Conservation (phyloP, 1,284 basidiomycete species). For the Neonothopanus nambi region DNA sequence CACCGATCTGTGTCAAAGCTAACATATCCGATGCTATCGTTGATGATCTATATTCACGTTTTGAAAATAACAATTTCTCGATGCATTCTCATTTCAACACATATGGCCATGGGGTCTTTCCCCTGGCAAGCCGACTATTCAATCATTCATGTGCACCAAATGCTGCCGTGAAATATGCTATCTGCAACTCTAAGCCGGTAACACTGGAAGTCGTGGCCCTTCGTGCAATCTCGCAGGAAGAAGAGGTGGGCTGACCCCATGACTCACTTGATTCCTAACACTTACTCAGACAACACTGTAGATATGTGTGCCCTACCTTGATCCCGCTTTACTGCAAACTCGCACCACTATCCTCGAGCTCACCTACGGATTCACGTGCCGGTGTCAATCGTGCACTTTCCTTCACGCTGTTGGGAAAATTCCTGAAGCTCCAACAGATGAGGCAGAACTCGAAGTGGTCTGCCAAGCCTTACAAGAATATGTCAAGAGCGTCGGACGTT, state of each 20-base stretch:
- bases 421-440: conserved; percentile 35
- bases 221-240: conserved; percentile 49
- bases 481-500: conserved; percentile 30
- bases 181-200: conserved; percentile 38
- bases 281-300: conserved; percentile 31
- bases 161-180: conserved; percentile 60
- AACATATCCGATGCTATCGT: conserved; percentile 28
- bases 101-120: conserved; percentile 71
- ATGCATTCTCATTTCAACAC: conserved; percentile 68
- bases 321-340: conserved; percentile 66
- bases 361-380: conserved; percentile 70
- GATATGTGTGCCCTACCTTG: conserved; percentile 74
- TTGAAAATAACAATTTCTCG: conserved; percentile 77
- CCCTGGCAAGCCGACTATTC: conserved; percentile 68
- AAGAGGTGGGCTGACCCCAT: conserved; percentile 51
- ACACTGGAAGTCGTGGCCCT: conserved; percentile 65
- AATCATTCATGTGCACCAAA: conserved; percentile 80
- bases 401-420: conserved; percentile 36
- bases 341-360: conserved; percentile 57
- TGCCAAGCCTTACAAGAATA: conserved; percentile 39
- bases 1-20: conserved; percentile 33
- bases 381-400: conserved; percentile 55
- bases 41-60: conserved; percentile 50
- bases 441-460: conserved; percentile 31
- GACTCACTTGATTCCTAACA: conserved; percentile 4